Percentiles rank a stretch among this genome's conserved stretches.
These are phyloP conservation scores for Pelargonium australe DNA, from an alignment of 441 rosid genomes.

Conservation along the genomic window DNA sequence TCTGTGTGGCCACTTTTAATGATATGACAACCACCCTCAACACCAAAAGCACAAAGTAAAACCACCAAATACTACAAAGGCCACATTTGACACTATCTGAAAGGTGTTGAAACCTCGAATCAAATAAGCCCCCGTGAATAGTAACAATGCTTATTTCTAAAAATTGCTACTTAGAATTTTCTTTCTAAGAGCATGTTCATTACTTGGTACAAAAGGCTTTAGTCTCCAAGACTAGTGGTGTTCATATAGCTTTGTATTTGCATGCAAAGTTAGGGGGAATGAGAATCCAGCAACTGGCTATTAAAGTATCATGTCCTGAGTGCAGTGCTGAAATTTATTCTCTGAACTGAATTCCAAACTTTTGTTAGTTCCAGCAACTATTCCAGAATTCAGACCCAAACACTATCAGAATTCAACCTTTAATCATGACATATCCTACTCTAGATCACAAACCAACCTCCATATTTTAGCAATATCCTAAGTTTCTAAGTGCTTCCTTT, in stretches of 20 bases:
- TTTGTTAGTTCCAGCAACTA: neutral
- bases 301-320: neutral
- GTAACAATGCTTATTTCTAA: neutral
- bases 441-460: neutral
- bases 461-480: neutral
- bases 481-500: neutral
- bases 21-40: too few relatives aligned
- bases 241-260: neutral
- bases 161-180: neutral
- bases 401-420: neutral
- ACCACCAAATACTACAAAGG: neutral
- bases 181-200: neutral
- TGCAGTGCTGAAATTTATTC: too few relatives aligned
- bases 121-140: neutral
- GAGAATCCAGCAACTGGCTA: neutral
- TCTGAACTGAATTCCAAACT: neutral
- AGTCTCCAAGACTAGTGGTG: neutral
- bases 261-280: neutral
- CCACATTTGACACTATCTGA: neutral
- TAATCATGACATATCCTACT: conserved; percentile 1
- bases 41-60: neutral
- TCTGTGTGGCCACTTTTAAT: neutral
- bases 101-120: neutral
- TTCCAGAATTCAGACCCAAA: neutral
- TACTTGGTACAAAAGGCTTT: neutral